Base-by-base conservation (phyloP, 2,329 filamentous ascomycete genomes). In the Fusarium sulawesiense region DNA sequence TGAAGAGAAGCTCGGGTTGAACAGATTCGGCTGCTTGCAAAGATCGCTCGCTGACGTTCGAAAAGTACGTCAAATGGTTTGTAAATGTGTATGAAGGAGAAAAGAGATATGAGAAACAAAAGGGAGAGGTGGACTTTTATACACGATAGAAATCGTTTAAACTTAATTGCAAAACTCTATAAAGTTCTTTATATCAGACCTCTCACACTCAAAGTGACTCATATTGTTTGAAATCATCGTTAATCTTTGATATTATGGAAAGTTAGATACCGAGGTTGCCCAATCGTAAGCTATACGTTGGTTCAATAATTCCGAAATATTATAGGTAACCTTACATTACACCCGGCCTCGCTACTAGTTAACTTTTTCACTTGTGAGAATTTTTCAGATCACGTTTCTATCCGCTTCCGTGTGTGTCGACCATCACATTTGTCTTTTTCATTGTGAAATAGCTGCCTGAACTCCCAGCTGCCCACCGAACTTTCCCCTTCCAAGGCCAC, bases 161-260 rank as follows among this genome's bases (percentile, higher is more conserved):
- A 34, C 32, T 34, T 2, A 18, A 27, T 37, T n/a, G 6, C 4
- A 12, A 37, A 37, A 18, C 5, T 37, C 10, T 3, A 37, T 12
- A 37, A n/a, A n/a, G 1, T 7, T 2, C 6, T 4, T 2, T 37
- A 37, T 12, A n/a, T 37, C 6, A 6, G n/a, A n/a, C 10, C 0
- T 11, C 18, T 37, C 18, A 37, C 18, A 37, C 9, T 37, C 10
- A 0, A n/a, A n/a, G 34, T 37, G 10, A 37, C 34, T 37, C 34
- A 37, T 18, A 37, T 18, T 37, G 10, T 18, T 37, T n/a, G 3
- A 37, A 12, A 18, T 18, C 10, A n/a, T 37, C 3, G 6, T 12
- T 37, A 37, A n/a, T 6, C 5, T 12, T 37, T 12, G 34, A n/a
- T n/a, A 6, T n/a, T 6, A 18, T 37, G 18, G 1, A 37, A 37